A percentile compares a stretch with the other conserved stretches of the same genome.
phyloP scores from a whole-genome alignment of 768 basidiomycete species.

The Termitomyces sp. region DNA sequence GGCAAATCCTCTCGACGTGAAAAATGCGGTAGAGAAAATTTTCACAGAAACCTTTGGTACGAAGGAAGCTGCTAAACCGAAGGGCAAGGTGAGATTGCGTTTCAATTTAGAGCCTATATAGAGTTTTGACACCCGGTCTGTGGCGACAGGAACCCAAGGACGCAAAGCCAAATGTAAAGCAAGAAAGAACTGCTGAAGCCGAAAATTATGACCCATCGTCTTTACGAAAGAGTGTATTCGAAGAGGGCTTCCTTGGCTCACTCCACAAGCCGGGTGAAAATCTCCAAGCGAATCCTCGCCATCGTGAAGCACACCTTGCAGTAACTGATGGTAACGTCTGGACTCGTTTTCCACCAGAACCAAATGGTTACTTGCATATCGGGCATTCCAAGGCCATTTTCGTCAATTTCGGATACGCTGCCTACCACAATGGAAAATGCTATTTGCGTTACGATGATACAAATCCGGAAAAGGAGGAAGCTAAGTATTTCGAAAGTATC shows the following conservation, averaged over 20 bases:
- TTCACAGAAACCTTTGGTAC: conserved; percentile 68
- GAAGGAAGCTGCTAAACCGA: conserved; percentile 62
- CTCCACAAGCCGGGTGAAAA: conserved; percentile 95
- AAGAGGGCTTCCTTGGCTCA: conserved; percentile 89
- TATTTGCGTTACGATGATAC: conserved; percentile 98
- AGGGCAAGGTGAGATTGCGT: conserved; percentile 46
- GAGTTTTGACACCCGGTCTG: background rate
- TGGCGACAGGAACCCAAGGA: conserved; percentile 42
- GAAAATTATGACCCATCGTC: conserved; percentile 29
- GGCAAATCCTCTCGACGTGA: conserved; percentile 81
- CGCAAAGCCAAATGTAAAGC: conserved; percentile 22
- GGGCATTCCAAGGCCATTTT: conserved; percentile 99
- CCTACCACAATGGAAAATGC: conserved; percentile 85
- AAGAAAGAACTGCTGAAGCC: conserved; percentile 24
- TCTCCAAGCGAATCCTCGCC: conserved; percentile 72
- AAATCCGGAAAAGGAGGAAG: conserved; percentile 98
- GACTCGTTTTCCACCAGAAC: conserved; percentile 98
- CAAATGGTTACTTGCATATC: conserved; percentile 93
- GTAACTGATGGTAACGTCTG: conserved; percentile 79
- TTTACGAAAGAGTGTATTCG: conserved; percentile 68
- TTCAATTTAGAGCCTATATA: background rate
- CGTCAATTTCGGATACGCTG: conserved; percentile 97
- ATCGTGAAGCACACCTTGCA: conserved; percentile 78
- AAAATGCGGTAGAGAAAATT: conserved; percentile 69
- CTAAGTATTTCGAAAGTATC: conserved; percentile 92